Evolutionary conservation across 805 yeast species (phyloP).

Genomic region (Candida ponderosae): DNA sequence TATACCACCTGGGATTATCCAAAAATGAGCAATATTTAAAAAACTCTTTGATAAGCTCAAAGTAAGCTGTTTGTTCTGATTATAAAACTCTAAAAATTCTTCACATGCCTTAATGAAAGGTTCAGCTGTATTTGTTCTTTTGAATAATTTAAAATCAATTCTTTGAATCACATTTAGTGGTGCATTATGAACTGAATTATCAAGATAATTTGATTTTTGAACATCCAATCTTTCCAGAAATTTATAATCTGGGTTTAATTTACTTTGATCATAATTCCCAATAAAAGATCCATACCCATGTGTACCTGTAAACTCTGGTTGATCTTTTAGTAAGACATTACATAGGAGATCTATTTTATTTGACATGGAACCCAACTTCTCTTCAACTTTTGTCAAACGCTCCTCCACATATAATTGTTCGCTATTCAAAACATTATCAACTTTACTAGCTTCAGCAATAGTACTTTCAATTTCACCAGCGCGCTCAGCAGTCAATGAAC

Average conservation of each 20-base stretch:
- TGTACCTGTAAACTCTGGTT: background rate
- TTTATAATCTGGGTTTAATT: conserved; percentile 6
- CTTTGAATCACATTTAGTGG: conserved; percentile 29
- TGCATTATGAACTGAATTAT: conserved; percentile 22
- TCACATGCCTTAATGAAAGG: conserved; percentile 29
- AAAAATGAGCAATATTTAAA: conserved; percentile 45
- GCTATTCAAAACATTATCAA: conserved; percentile 2
- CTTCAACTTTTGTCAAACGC: conserved; percentile 18
- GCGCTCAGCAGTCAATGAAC: conserved; percentile 34
- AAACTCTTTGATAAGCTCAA: conserved; percentile 38
- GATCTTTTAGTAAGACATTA: background rate
- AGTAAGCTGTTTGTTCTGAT: conserved; percentile 34
- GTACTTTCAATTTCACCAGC: conserved; percentile 16
- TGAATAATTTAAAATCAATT: conserved; percentile 31
- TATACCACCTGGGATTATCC: conserved; percentile 59
- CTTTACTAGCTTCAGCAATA: conserved; percentile 5
- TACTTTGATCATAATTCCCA: background rate
- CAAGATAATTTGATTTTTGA: conserved; percentile 15
- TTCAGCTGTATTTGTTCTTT: conserved; percentile 18
- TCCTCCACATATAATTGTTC: conserved; percentile 3
- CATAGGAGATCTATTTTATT: conserved; percentile 6
- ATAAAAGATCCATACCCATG: no score
- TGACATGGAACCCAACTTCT: conserved; percentile 14
- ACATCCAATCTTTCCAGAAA: conserved; percentile 6
- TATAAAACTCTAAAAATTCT: conserved; percentile 38